Percentiles rank a stretch among this genome's conserved stretches.
Conservation (phyloP, 257 asterid genomes). For the Salvia hispanica region DNA sequence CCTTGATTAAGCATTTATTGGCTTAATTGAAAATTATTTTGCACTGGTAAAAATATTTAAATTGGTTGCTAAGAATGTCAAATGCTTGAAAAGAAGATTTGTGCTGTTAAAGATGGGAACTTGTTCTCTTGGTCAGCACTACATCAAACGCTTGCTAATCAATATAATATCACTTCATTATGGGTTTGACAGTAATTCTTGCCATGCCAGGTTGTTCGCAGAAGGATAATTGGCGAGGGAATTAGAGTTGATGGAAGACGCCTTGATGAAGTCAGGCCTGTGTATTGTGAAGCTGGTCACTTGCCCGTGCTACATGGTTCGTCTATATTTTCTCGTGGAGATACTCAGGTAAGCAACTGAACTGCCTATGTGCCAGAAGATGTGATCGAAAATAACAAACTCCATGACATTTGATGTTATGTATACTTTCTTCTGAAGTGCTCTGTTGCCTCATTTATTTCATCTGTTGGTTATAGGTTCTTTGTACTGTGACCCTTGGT, state of each 20-base stretch:
- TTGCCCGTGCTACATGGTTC: slow-evolving; percentile 87
- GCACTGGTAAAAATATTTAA: not conserved
- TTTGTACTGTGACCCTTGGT: slow-evolving; percentile 95
- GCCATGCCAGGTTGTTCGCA: slow-evolving; percentile 72
- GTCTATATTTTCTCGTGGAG: slow-evolving; percentile 87
- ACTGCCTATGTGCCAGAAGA: slow-evolving; percentile 12
- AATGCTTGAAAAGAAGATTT: slow-evolving; percentile 20
- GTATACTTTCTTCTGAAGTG: slow-evolving; percentile 13
- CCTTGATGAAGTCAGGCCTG: slow-evolving; percentile 90
- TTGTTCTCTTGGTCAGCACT: slow-evolving; percentile 8
- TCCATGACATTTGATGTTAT: slow-evolving; percentile 9
- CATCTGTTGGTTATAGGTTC: slow-evolving; percentile 61
- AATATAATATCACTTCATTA: slow-evolving; percentile 20
- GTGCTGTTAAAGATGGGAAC: slow-evolving; percentile 10
- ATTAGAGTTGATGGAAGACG: slow-evolving; percentile 89
- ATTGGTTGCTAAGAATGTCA: slow-evolving; percentile 21
- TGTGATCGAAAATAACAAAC: slow-evolving; percentile 13
- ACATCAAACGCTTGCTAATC: not conserved
- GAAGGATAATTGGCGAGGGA: slow-evolving; percentile 83
- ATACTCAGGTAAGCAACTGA: slow-evolving; percentile 73
- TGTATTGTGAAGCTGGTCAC: slow-evolving; percentile 87
- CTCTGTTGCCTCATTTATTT: slow-evolving; percentile 22
- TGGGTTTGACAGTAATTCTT: slow-evolving; percentile 31
- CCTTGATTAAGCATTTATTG: not conserved
- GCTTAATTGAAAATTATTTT: not conserved